phyloP scores from a whole-genome alignment of 306 rosid genomes.

The Acmispon strigosus region DNA sequence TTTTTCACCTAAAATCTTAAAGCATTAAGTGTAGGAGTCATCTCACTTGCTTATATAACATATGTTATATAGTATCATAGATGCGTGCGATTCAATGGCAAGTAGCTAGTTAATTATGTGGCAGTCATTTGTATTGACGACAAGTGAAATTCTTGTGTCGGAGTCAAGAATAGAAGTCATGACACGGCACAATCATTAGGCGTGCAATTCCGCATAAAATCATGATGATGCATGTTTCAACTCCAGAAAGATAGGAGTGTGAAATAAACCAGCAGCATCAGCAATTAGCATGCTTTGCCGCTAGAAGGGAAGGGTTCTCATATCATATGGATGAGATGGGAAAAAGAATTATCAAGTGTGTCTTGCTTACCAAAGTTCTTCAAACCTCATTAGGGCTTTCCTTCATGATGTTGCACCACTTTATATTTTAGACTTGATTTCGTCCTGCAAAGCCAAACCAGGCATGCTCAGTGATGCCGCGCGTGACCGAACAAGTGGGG shows the following conservation, averaged over 20 bases:
- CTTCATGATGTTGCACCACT: too few species aligned
- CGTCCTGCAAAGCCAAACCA: too few species aligned
- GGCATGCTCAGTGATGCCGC: too few species aligned
- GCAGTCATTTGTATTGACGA: slow-evolving; percentile 16
- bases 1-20: too few species aligned
- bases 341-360: not conserved
- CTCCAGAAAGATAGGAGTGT: slow-evolving; percentile 11
- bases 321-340: too few species aligned
- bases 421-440: too few species aligned
- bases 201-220: slow-evolving; percentile 45
- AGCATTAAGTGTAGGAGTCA: too few species aligned
- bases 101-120: not conserved
- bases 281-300: slow-evolving; percentile 9
- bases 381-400: not conserved
- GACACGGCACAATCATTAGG: slow-evolving; percentile 52
- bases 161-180: slow-evolving; percentile 35
- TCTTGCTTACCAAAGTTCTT: too few species aligned
- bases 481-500: too few species aligned
- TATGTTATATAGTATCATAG: not conserved
- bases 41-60: too few species aligned
- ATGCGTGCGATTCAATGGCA: not conserved
- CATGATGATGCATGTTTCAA: slow-evolving; percentile 15
- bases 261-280: not conserved
- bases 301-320: not conserved
- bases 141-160: slow-evolving; percentile 30